These are phyloP conservation scores for Chrysochromulina parva DNA, from an alignment of 78 protist species.

Conservation along the genomic window DNA sequence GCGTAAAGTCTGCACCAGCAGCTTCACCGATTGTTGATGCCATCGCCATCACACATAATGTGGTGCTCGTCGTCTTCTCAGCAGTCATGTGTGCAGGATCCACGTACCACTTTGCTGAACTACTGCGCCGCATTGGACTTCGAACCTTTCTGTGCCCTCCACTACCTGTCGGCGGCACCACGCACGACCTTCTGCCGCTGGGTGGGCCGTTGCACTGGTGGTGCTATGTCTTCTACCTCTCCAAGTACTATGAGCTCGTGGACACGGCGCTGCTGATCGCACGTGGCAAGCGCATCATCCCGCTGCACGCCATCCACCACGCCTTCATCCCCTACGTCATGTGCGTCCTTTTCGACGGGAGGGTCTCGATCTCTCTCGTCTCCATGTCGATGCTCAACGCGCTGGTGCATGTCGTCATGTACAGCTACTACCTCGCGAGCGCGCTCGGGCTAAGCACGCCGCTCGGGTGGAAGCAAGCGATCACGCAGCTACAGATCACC, in stretches of 20 bases:
- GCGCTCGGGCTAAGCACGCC: background rate
- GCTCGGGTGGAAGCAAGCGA: background rate
- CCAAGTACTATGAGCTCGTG: constrained; percentile 67
- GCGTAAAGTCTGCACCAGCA: no score
- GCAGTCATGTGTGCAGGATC: background rate
- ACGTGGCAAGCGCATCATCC: constrained; percentile 54
- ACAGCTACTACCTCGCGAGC: constrained; percentile 13
- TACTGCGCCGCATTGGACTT: background rate
- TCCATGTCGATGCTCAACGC: constrained; percentile 21
- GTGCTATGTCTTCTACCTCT: constrained; percentile 54
- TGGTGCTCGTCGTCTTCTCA: background rate
- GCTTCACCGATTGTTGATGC: no score
- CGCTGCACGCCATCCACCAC: constrained; percentile 73
- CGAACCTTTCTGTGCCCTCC: background rate
- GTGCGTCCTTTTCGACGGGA: constrained; percentile 35
- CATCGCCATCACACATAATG: background rate
- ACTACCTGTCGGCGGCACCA: background rate
- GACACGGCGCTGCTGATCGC: constrained; percentile 68
- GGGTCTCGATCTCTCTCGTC: constrained; percentile 35
- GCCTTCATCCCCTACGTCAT: background rate
- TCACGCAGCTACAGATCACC: background rate
- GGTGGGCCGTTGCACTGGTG: background rate
- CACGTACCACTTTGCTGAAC: background rate
- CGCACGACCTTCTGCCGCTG: background rate
- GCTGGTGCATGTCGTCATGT: constrained; percentile 64